Evolutionary conservation across 345 rosid genomes (phyloP), one percentile per base, ranked within the genome.

Genomic region (Streptanthus diversifolius): DNA sequence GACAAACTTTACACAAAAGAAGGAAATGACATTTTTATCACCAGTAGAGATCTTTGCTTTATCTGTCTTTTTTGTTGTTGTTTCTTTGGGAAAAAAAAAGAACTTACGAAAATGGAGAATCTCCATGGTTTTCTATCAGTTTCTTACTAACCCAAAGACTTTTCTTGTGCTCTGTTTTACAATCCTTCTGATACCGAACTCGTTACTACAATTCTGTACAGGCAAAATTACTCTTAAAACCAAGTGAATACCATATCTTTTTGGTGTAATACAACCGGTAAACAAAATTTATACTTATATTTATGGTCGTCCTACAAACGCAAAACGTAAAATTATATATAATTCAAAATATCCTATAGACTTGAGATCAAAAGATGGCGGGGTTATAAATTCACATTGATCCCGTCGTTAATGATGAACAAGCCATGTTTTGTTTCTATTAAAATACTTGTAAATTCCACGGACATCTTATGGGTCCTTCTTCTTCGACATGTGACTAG

Each of bases 1-100:
- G 35, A 53, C 65, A 70, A 76, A 64, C 67, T 70, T 70, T 76
- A 63, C 13, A 48, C 45, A 70, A 63, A 76, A 64, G 75, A 27
- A 76, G 71, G 17, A 63, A 40, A 63, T 63, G 60, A 61, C 66
- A 70, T 76, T 22, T 25, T 52, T 60, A 60, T 75, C 70, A 52
- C 41, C 48, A 68, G 27, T 49, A 49, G n/a, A 49, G 55, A 22
- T 49, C n/a, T 49, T 49, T 49, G 30, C 30, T 49, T 49, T 49
- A 19, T 4, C 21, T 12, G 12, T 21, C 17, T 64, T 65, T n/a
- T 60, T 60, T 65, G 4, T 37, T 25, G 15, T 62, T 69, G 70
- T 76, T 53, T 68, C 43, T 62, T 30, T 49, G 29, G 33, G 58
- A 68, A 75, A 44, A 53, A 13, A 49, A 49, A 49, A 22, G 55